phyloP scores from a whole-genome alignment of 2,329 filamentous ascomycete species.

The Alternaria arborescens region DNA sequence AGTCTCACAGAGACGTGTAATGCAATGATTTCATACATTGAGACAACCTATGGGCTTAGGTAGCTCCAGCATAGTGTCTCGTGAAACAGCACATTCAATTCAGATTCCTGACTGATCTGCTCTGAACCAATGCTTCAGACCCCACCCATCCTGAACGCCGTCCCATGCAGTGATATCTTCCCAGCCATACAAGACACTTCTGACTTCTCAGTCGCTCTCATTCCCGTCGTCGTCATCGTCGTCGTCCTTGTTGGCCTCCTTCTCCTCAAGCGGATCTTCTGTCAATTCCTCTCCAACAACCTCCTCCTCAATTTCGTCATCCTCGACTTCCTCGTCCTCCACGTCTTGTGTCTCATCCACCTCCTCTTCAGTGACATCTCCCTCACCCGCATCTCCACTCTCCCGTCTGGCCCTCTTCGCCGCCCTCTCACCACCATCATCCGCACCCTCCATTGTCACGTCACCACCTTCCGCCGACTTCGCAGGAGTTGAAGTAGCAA shows the following conservation, averaged over 20 bases:
- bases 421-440: conserved; percentile 56
- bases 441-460: conserved; percentile 13
- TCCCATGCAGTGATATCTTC: conserved; percentile 34
- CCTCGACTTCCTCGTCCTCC: conserved; percentile 62
- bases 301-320: conserved; percentile 64
- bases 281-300: conserved; percentile 61
- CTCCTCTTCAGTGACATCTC: conserved; percentile 49
- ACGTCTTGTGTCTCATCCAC: conserved; percentile 54
- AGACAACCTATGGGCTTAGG: not conserved
- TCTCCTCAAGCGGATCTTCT: conserved; percentile 55
- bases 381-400: conserved; percentile 50
- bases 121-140: not conserved
- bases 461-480: conserved; percentile 10
- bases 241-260: conserved; percentile 55
- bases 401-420: conserved; percentile 59
- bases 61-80: conserved; percentile 1
- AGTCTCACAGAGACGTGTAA: not conserved
- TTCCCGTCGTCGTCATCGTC: conserved; percentile 66
- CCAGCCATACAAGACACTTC: not conserved
- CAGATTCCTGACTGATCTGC: not conserved
- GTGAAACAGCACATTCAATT: not conserved
- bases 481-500: conserved; percentile 5
- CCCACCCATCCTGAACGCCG: conserved; percentile 33
- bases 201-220: conserved; percentile 47
- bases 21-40: not conserved